Evolutionary conservation across 768 basidiomycete species (phyloP).

Genomic region (Artomyces pyxidatus): DNA sequence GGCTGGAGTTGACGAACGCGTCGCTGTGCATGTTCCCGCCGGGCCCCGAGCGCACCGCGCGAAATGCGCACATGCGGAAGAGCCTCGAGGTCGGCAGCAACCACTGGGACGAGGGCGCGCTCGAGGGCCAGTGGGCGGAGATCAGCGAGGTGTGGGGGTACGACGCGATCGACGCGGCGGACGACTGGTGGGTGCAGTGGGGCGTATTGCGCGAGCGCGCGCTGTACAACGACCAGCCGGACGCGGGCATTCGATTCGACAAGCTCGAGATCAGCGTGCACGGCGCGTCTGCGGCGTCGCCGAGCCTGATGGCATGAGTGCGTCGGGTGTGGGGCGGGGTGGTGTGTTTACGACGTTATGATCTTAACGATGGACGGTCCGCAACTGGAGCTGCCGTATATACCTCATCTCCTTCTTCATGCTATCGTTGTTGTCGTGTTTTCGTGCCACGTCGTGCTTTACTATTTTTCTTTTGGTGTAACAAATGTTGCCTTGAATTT

Average conservation of each 20-base stretch:
- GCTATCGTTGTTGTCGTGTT: background rate
- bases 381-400: background rate
- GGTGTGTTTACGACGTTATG: background rate
- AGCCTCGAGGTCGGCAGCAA: background rate
- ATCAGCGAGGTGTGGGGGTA: conserved; percentile 12
- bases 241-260: background rate
- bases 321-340: background rate
- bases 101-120: conserved; percentile 10
- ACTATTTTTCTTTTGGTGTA: too few species aligned
- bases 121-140: conserved; percentile 10
- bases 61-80: conserved; percentile 3
- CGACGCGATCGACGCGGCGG: conserved; percentile 14
- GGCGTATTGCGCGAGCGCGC: conserved; percentile 14
- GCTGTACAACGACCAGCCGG: background rate
- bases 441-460: too few species aligned
- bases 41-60: conserved; percentile 7
- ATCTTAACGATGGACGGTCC: background rate
- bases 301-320: background rate
- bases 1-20: conserved; percentile 1
- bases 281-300: background rate
- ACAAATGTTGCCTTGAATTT: too few species aligned
- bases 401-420: background rate
- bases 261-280: conserved; percentile 3
- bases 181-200: conserved; percentile 18
- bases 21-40: conserved; percentile 8